Evolutionary conservation across 1,139 yeast species (phyloP).

Genomic region (Blastobotrys proliferans): DNA sequence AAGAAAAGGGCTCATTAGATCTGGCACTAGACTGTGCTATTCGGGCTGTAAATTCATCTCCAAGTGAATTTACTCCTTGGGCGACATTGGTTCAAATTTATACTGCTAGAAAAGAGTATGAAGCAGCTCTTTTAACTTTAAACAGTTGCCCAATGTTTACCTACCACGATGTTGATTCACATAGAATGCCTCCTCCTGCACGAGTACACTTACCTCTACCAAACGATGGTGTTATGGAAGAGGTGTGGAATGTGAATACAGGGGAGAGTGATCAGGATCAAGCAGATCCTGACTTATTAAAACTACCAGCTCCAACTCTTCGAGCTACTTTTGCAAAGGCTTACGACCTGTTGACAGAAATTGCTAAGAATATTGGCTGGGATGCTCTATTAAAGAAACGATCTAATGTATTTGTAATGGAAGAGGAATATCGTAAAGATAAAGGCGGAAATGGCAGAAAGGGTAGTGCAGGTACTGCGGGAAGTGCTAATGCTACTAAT

Average conservation of each 20-base stretch:
- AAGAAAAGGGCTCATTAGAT: constrained; percentile 60
- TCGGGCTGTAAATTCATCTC: constrained; percentile 73
- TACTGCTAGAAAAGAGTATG: constrained; percentile 64
- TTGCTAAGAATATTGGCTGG: constrained; percentile 80
- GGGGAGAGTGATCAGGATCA: constrained; percentile 36
- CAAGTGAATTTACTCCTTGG: constrained; percentile 87
- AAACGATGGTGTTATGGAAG: constrained; percentile 58
- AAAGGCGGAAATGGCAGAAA: constrained; percentile 25
- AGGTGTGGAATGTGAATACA: constrained; percentile 43
- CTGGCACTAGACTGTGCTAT: constrained; percentile 71
- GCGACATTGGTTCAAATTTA: constrained; percentile 67
- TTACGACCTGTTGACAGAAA: constrained; percentile 69
- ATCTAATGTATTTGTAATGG: constrained; percentile 91
- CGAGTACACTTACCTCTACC: constrained; percentile 75
- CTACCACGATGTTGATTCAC: constrained; percentile 51
- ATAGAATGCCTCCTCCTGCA: constrained; percentile 59
- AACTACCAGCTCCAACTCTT: constrained; percentile 72
- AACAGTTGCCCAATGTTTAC: constrained; percentile 93
- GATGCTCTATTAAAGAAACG: constrained; percentile 74
- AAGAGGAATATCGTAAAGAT: constrained; percentile 63
- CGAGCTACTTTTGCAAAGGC: constrained; percentile 78
- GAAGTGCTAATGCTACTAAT: neutral
- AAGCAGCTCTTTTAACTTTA: constrained; percentile 72
- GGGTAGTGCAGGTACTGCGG: neutral
- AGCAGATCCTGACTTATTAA: constrained; percentile 63